A percentile compares a stretch with the other conserved stretches of the same genome.
Conservation (phyloP, 1,139 yeast species). For the Diutina sp. region DNA sequence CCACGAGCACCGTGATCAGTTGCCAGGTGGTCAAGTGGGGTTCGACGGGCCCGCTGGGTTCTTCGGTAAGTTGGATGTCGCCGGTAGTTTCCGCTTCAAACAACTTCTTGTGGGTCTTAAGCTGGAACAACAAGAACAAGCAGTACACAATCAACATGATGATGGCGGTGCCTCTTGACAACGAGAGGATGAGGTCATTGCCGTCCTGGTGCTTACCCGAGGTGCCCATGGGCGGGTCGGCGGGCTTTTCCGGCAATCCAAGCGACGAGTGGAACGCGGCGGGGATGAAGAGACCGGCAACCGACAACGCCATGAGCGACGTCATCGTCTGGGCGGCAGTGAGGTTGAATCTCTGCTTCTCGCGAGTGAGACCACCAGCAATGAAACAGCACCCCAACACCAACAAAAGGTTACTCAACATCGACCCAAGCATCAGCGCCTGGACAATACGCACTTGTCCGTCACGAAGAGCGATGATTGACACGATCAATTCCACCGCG, state of each 20-base stretch:
- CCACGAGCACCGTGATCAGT: slow-evolving; percentile 36
- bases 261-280: slow-evolving; percentile 91
- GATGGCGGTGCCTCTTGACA: slow-evolving; percentile 81
- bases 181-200: slow-evolving; percentile 46
- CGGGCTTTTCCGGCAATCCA: slow-evolving; percentile 27
- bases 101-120: slow-evolving; percentile 64
- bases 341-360: slow-evolving; percentile 82
- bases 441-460: slow-evolving; percentile 91
- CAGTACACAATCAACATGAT: slow-evolving; percentile 68
- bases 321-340: slow-evolving; percentile 98
- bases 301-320: slow-evolving; percentile 80
- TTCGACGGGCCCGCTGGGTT: slow-evolving; percentile 15
- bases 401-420: slow-evolving; percentile 71
- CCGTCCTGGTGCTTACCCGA: slow-evolving; percentile 20
- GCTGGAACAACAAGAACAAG: slow-evolving; percentile 73
- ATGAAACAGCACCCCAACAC: slow-evolving; percentile 94
- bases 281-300: slow-evolving; percentile 80
- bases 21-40: slow-evolving; percentile 24
- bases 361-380: slow-evolving; percentile 80
- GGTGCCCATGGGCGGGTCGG: slow-evolving; percentile 20
- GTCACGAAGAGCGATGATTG: slow-evolving; percentile 73
- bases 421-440: slow-evolving; percentile 93
- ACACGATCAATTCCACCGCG: slow-evolving; percentile 90
- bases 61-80: slow-evolving; percentile 18
- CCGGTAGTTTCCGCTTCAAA: slow-evolving; percentile 31